Evolutionary conservation across 1,284 basidiomycete genomes (phyloP).

Genomic region (Ganoderma multipileum): DNA sequence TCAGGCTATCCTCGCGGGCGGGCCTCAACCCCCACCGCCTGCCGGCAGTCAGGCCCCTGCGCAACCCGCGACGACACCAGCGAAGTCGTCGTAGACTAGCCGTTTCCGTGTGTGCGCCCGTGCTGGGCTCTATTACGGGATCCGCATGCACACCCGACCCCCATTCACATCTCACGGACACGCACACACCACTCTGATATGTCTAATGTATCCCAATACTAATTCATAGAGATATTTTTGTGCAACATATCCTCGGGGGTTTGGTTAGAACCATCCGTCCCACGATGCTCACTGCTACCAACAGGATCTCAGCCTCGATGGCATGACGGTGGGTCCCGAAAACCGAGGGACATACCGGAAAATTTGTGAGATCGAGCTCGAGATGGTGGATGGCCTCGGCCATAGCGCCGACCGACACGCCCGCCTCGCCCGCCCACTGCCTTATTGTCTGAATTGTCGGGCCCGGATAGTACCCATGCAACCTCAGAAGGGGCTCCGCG

Average conservation of each 20-base stretch:
- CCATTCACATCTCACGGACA: background rate
- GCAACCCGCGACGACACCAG: background rate
- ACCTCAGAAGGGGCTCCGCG: background rate
- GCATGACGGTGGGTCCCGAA: background rate
- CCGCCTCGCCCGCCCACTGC: background rate
- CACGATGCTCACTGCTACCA: too few relatives aligned
- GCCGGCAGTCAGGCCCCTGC: background rate
- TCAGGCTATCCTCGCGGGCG: conserved; percentile 28
- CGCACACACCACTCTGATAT: too few relatives aligned
- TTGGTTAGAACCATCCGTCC: too few relatives aligned
- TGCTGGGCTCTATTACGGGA: background rate
- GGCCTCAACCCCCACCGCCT: conserved; percentile 24
- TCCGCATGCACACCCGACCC: background rate
- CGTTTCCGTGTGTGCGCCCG: background rate
- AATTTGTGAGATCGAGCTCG: background rate
- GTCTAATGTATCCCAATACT: too few relatives aligned
- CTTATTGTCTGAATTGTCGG: background rate
- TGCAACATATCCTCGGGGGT: too few relatives aligned
- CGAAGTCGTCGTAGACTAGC: background rate
- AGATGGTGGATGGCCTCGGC: background rate
- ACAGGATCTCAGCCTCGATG: background rate
- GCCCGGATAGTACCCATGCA: background rate
- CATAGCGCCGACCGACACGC: background rate
- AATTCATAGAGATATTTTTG: too few relatives aligned
- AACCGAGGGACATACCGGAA: background rate